These are phyloP conservation scores for Mesotaenium endlicherianum DNA, from an alignment of 139 green algal species.

Conservation along the genomic window DNA sequence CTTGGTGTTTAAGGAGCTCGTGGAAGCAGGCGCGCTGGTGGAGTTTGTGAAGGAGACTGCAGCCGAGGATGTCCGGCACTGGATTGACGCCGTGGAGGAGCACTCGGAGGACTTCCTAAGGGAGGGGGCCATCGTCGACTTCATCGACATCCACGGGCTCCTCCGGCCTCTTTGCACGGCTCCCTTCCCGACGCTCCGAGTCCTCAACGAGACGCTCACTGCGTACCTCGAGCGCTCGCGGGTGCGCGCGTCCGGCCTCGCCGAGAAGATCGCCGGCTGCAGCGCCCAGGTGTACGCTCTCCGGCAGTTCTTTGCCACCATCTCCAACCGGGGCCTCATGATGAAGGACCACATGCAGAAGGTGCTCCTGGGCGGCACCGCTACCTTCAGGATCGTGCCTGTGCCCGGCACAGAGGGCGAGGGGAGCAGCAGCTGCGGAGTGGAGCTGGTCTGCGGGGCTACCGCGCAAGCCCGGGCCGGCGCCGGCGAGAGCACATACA, in stretches of 20 bases:
- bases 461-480: too few species aligned
- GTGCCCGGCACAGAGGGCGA: background rate
- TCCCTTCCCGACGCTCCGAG: background rate
- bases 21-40: background rate
- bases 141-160: slow-evolving; percentile 7
- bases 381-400: background rate
- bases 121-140: background rate
- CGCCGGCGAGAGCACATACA: too few species aligned
- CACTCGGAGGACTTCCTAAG: slow-evolving; percentile 14
- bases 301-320: background rate
- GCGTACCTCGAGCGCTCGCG: background rate
- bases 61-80: background rate
- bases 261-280: background rate
- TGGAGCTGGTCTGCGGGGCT: too few species aligned
- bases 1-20: background rate
- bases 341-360: background rate
- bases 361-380: background rate
- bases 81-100: slow-evolving; percentile 33
- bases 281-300: background rate
- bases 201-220: background rate
- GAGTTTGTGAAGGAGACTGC: background rate
- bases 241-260: background rate
- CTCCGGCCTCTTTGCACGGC: background rate
- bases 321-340: background rate
- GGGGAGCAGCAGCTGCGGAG: background rate